Evolutionary conservation across 2,329 filamentous ascomycete genomes (phyloP), one percentile per base, ranked within the genome.

Genomic region (Massarina eburnea): DNA sequence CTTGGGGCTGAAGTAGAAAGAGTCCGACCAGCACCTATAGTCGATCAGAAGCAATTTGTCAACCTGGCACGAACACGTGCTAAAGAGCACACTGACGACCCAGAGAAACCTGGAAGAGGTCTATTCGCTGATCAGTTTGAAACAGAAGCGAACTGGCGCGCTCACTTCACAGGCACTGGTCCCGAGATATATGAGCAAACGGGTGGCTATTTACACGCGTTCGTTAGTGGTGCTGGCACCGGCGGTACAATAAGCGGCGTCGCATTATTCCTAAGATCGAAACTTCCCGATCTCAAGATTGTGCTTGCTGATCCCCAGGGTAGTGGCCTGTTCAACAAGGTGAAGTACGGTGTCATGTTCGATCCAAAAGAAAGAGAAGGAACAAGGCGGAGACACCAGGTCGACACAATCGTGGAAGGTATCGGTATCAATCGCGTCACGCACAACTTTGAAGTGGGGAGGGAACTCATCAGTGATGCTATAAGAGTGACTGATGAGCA

Each of bases 91-190:
- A 88, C 86, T 1, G 73, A 69, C 0, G 74, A 76, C 8, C 66
- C 74, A 1, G 61, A 70, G 10, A 81, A 82, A 57, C 78, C 76
- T 27, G 92, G 90, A 54, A 78, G 82, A 40, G 94, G 94, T 18
- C 91, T 95, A 72, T 99, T 97, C 67, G 91, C 92, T 1, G 89
- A 99, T 69, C 94, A 99, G 67, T 99, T 99, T 65, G 94, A 99
- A 73, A 92, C 88, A 20, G 77, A 83, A 40, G 89, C 91, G 24
- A 99, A 99, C 71, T 96, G 87, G 80, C 78, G 80, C 36, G 91
- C 94, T 1, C 94, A 99, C 73, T 84, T 86, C 59, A 76, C 80
- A 17, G 82, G 83, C 12, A 99, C 94, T 0, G 94, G 94, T 0
- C 94, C 92, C 0, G 94, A 99, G 73, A 94, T 99, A 55, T 87